Base-by-base conservation (phyloP, 2,329 filamentous ascomycete genomes). In the Alternaria arborescens region DNA sequence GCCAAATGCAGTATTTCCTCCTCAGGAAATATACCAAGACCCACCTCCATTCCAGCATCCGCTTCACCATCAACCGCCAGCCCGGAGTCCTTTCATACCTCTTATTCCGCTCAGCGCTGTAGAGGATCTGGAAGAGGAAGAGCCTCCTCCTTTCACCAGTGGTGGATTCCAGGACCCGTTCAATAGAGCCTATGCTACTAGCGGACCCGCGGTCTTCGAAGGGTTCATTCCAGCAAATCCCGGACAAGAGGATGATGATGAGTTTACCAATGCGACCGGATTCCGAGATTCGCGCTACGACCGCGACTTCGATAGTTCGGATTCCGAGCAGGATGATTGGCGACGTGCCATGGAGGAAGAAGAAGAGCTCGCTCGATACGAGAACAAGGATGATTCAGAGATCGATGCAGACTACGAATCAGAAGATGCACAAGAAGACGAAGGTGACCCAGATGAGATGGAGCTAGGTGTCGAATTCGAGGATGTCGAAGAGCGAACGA, bases 151-250 rank as follows among this genome's bases (percentile, higher is more conserved):
- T 34, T 67, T 70, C 18, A 60, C 64, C 14, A 57, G 44, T 30
- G 52, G 56, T n/a, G 53, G 50, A n/a, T 58, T 64, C 20, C 60
- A 65, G 18, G 72, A 75, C 32, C 55, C 68, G 20, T 69, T 75
- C 43, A 71, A 65, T 36, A 61, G 66, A 52, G 65, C 64, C 2
- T 75, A 72, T 51, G 57, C 65, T 46, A 68, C 65, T 11, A 70
- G 58, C 43, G 73, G 67, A 24, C 77, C 75, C 11, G 67, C 77
- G 10, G 71, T 80, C 26, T 76, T 79, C 54, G 78, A 80, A 62
- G 79, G 78, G 6, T 80, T 77, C 51, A 78, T 80, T 50, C 77
- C 78, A 38, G 75, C 73, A 12, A 58, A 60, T 12, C 73, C 74
- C 18, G 73, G 68, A 26, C 66, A 69, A 26, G 72, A 77, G 43